Evolutionary conservation across 805 yeast genomes (phyloP), one percentile per base, ranked within the genome.

Genomic region (Candida cerambycidarum): DNA sequence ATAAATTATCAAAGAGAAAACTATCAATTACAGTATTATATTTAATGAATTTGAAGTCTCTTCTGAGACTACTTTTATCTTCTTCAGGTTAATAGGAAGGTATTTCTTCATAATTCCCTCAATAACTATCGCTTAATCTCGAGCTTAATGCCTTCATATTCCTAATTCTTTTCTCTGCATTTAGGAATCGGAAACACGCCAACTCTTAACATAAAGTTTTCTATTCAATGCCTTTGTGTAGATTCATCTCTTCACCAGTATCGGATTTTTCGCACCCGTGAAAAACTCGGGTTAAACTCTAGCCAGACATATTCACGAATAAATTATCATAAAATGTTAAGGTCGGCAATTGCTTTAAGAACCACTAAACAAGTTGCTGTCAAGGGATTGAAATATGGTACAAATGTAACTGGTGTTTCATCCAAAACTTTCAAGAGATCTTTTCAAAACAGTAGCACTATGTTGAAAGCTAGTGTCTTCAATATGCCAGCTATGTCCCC

Each of bases 401-500:
- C 21, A 12, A 15, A 15, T 9, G 21, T 30, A 8, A 9, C 11
- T 24, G 4, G 14, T 23, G n/a, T 14, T 7, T 13, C 4, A n/a
- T 9, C 12, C 3, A 18, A 11, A 5, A 10, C 34, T 19, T 13
- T 15, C 7, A 32, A 5, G 7, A 32, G 38, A 28, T 28, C 19
- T 24, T 28, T 42, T 18, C 46, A 43, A 11, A n/a, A 16, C 10
- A 17, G 28, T 15, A 15, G 13, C 32, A n/a, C 17, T 9, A 12
- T 34, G 25, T 14, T 16, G 31, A 75, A 67, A 2, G 80, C 77
- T 4, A 58, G 68, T 15, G 64, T 71, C 28, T 89, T 88, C 68
- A 82, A 74, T 41, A 92, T 92, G 98, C 99, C 99, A 3, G 97
- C 99, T 18, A 88, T 92, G 97, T 90, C 97, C 4, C 99, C 99